phyloP scores from a whole-genome alignment of 805 yeast genomes.

The Cyberlindnera mrakii region DNA sequence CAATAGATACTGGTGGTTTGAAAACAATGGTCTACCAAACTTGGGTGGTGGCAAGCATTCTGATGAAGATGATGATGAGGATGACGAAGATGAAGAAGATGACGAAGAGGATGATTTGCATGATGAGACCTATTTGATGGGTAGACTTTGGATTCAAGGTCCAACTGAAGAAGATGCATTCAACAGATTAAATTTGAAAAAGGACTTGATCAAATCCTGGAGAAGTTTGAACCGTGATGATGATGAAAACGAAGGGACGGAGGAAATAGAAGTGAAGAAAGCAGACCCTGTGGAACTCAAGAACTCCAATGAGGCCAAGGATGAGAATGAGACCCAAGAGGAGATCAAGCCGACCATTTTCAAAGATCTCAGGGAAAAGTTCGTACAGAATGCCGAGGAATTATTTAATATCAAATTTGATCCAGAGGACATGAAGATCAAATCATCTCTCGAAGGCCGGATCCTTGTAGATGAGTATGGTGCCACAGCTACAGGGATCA shows the following conservation, averaged over 20 bases:
- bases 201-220: slow-evolving; percentile 26
- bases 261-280: not conserved
- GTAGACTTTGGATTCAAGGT: slow-evolving; percentile 88
- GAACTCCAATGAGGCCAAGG: slow-evolving; percentile 16
- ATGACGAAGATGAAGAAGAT: slow-evolving; percentile 35
- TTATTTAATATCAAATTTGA: slow-evolving; percentile 20
- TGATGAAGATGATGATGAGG: slow-evolving; percentile 23
- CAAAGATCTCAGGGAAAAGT: slow-evolving; percentile 14
- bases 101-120: slow-evolving; percentile 37
- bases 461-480: slow-evolving; percentile 33
- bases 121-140: slow-evolving; percentile 66
- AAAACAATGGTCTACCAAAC: slow-evolving; percentile 71
- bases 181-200: slow-evolving; percentile 26
- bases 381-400: slow-evolving; percentile 17
- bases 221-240: slow-evolving; percentile 6
- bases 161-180: slow-evolving; percentile 49
- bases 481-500: slow-evolving; percentile 21
- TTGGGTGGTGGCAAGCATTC: slow-evolving; percentile 31
- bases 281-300: not conserved
- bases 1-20: slow-evolving; percentile 96
- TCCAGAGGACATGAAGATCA: slow-evolving; percentile 45
- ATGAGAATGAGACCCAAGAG: slow-evolving; percentile 22
- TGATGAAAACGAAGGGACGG: slow-evolving; percentile 22
- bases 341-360: slow-evolving; percentile 9
- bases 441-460: slow-evolving; percentile 42